These are phyloP conservation scores for Xylaria hypoxylon DNA, from an alignment of 2,329 filamentous ascomycete species.

Conservation along the genomic window DNA sequence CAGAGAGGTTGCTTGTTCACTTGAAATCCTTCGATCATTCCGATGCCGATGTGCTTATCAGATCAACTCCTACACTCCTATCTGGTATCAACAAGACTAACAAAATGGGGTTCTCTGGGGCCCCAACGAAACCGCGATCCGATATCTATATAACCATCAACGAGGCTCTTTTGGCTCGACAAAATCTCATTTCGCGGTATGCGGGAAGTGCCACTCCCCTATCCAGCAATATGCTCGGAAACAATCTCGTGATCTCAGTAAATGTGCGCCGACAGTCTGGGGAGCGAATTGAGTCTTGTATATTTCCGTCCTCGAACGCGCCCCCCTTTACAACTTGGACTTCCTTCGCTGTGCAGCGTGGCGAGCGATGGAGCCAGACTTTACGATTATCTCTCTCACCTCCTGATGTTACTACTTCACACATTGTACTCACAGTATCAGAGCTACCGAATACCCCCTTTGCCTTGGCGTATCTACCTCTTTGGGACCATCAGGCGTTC, in stretches of 20 bases:
- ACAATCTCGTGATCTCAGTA: constrained; percentile 86
- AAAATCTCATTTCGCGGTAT: constrained; percentile 75
- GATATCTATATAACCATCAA: constrained; percentile 94
- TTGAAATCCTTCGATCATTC: constrained; percentile 80
- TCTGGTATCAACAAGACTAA: constrained; percentile 83
- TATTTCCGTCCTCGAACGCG: constrained; percentile 86
- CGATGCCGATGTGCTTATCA: constrained; percentile 84
- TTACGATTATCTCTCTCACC: constrained; percentile 83
- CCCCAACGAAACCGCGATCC: constrained; percentile 86
- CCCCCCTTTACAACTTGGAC: constrained; percentile 86
- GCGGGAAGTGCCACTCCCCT: constrained; percentile 80
- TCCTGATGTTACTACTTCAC: constrained; percentile 82
- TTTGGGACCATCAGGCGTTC: constrained; percentile 94
- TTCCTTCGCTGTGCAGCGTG: constrained; percentile 82
- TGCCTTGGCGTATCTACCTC: constrained; percentile 89
- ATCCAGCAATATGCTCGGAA: constrained; percentile 70
- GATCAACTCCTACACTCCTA: constrained; percentile 86
- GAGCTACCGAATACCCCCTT: constrained; percentile 90
- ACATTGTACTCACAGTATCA: constrained; percentile 89
- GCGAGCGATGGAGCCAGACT: constrained; percentile 88
- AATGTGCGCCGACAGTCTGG: constrained; percentile 86
- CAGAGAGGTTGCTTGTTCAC: constrained; percentile 83
- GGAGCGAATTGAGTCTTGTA: constrained; percentile 86
- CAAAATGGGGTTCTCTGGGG: constrained; percentile 94
- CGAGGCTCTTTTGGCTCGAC: constrained; percentile 80